Evolutionary conservation across 805 yeast species (phyloP), one percentile per base, ranked within the genome.

Genomic region (Vanderwaltozyma tropicalis): DNA sequence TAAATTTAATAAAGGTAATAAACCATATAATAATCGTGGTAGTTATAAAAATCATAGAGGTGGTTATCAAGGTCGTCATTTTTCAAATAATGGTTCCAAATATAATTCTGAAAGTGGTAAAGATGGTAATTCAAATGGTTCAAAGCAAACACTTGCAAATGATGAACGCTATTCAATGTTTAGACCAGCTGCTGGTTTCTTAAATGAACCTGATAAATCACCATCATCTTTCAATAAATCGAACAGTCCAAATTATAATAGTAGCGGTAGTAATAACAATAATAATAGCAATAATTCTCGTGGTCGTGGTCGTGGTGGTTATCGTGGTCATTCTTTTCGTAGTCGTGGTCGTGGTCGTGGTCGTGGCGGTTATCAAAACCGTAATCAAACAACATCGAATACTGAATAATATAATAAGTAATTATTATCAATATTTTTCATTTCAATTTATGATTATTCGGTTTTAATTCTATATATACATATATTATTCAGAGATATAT

Each of bases 121-220:
- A 15, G 25, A 22, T 10, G 31, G 19, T 9, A 34, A 25, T 16
- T 24, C 32, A 16, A 33, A 32, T 16, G 34, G 28, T 25, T 28
- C 28, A 7, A 12, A 21, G 12, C 28, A 26, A 15, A n/a, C 29
- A 8, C 15, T n/a, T 22, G 11, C 29, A n/a, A 19, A 32, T 9
- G 49, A 42, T 15, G 46, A 48, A 35, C 45, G 43, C 15, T 49
- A 48, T 39, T 54, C 59, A 13, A 39, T 55, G 24, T 57, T 57
- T 37, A 51, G 50, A 37, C 62, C 62, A 29, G 62, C 62, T 17
- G 53, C 59, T 41, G 56, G 60, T 31, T 57, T 57, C 40, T 42
- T 57, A 31, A 39, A 47, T 28, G 41, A 36, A 18, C 39, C 26
- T 8, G 27, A 32, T 29, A 35, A 29, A 21, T 27, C 24, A 26